Evolutionary conservation across 202 grass and related monocot species (phyloP).

Genomic region (Carex arenaria): DNA sequence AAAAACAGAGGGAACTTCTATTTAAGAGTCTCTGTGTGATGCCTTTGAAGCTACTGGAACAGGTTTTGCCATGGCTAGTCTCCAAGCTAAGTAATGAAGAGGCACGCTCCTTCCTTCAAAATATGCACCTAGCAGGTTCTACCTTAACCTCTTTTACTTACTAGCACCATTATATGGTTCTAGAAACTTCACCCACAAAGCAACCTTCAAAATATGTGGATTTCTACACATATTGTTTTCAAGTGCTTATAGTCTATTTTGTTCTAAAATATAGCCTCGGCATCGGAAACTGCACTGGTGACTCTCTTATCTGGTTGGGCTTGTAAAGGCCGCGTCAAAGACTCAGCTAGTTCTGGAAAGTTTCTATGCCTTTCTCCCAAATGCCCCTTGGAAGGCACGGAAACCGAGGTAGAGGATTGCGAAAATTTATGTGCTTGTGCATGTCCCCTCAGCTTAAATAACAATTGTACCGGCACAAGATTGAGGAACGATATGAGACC

Average conservation of each 20-base stretch:
- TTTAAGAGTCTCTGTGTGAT: constrained; percentile 74
- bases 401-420: constrained; percentile 27
- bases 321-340: constrained; percentile 64
- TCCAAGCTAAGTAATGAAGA: constrained; percentile 56
- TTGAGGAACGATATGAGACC: constrained; percentile 34
- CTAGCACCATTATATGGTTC: constrained; percentile 6
- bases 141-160: constrained; percentile 3
- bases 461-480: constrained; percentile 10
- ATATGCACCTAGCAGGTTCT: constrained; percentile 72
- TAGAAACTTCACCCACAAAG: background rate
- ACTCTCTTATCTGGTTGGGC: constrained; percentile 91
- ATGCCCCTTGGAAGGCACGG: constrained; percentile 23
- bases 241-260: constrained; percentile 10
- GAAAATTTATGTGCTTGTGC: constrained; percentile 44
- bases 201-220: background rate
- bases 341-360: constrained; percentile 43
- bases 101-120: constrained; percentile 70
- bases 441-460: constrained; percentile 19
- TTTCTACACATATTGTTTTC: background rate
- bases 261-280: constrained; percentile 45
- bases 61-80: constrained; percentile 84
- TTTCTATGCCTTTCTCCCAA: constrained; percentile 54
- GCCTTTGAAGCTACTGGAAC: constrained; percentile 82
- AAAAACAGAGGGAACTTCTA: constrained; percentile 75
- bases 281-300: constrained; percentile 70